Percentiles rank a stretch among this genome's conserved stretches.
phyloP scores from a whole-genome alignment of 2,329 filamentous ascomycete species.

The Aspergillus costaricaensis region DNA sequence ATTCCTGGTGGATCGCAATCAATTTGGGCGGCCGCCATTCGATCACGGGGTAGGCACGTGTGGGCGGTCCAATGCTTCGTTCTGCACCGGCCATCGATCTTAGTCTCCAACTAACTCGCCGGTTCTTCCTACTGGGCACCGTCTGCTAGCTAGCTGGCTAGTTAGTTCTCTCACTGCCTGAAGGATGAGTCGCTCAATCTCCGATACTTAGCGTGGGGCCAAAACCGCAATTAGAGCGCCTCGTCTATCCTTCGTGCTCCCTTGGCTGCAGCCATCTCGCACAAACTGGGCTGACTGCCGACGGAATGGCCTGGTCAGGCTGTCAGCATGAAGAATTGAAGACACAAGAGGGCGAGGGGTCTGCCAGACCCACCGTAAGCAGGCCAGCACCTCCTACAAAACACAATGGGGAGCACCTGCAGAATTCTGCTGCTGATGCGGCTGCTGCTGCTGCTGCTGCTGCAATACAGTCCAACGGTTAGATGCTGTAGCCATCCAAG shows the following conservation, averaged over 20 bases:
- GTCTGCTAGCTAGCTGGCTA: neutral
- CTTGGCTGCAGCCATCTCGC: neutral
- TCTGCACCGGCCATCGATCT: neutral
- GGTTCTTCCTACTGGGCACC: neutral
- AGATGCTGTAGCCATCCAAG: neutral
- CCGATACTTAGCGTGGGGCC: neutral
- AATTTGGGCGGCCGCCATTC: neutral
- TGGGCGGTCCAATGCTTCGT: neutral
- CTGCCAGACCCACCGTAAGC: neutral
- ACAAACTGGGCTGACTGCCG: neutral
- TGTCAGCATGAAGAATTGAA: neutral
- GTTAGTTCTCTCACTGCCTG: neutral
- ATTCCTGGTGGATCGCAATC: neutral
- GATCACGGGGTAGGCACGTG: neutral
- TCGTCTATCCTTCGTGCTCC: neutral
- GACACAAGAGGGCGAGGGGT: no score
- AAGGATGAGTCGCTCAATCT: conserved; percentile 4
- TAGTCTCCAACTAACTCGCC: neutral
- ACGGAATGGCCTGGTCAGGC: neutral
- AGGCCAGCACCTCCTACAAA: neutral
- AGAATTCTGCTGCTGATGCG: no score
- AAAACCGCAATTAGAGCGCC: neutral
- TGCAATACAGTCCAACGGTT: no score
- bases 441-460: no score
- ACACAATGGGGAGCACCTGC: neutral